Conservation (phyloP, 768 basidiomycete genomes). For the Hygrophorus pudorinus region DNA sequence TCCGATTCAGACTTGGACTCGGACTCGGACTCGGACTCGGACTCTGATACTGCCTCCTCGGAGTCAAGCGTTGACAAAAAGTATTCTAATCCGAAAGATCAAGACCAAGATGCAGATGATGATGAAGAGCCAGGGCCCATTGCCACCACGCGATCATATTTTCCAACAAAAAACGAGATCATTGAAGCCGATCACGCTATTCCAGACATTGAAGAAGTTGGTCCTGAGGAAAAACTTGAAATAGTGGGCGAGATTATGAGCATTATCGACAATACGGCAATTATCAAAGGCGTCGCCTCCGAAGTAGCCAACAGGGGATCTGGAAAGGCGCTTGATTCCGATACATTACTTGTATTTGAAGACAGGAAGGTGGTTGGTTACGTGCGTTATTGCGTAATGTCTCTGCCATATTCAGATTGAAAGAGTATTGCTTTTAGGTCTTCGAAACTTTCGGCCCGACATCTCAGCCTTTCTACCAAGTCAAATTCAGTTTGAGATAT, state of each 20-base stretch:
- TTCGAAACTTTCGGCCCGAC: slow-evolving; percentile 97
- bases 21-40: slow-evolving; percentile 30
- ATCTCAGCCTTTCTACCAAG: slow-evolving; percentile 78
- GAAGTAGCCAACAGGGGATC: slow-evolving; percentile 34
- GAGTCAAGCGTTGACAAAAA: slow-evolving; percentile 7
- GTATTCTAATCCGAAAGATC: slow-evolving; percentile 4
- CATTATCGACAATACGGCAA: slow-evolving; percentile 62
- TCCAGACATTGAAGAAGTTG: slow-evolving; percentile 58
- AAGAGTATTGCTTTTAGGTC: slow-evolving; percentile 37
- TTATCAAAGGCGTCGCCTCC: slow-evolving; percentile 54
- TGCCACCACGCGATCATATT: slow-evolving; percentile 30
- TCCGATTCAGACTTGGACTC: slow-evolving; percentile 35
- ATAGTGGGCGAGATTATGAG: slow-evolving; percentile 72
- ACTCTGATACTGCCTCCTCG: slow-evolving; percentile 16
- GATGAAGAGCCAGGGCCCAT: slow-evolving; percentile 41
- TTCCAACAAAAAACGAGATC: slow-evolving; percentile 65
- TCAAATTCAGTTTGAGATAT: slow-evolving; percentile 64
- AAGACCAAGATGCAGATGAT: slow-evolving; percentile 36
- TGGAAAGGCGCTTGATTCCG: slow-evolving; percentile 71
- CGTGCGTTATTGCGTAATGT: slow-evolving; percentile 39
- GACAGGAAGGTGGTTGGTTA: slow-evolving; percentile 87
- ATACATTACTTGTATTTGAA: slow-evolving; percentile 83
- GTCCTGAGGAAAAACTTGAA: slow-evolving; percentile 54
- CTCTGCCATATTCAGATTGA: not conserved
- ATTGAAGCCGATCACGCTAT: slow-evolving; percentile 45